Evolutionary conservation across 1,284 basidiomycete species (phyloP), one percentile per base, ranked within the genome.

Genomic region (Microbotryomycetes sp.): DNA sequence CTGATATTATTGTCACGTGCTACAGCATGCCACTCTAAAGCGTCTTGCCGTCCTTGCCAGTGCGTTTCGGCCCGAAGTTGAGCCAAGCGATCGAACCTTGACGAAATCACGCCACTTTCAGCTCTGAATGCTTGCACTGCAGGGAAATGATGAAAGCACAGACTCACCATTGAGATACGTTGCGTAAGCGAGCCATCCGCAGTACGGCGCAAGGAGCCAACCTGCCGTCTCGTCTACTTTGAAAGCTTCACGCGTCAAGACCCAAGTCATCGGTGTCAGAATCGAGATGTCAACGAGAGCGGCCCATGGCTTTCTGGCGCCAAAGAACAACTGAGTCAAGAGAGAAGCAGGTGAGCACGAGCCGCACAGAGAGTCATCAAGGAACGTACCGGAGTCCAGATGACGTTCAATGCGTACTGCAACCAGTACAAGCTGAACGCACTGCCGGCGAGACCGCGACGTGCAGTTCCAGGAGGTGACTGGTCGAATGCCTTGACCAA

Each of bases 391-490:
- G 87, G 85, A 23, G 82, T 82, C 87, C 87, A 89, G 28, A 81
- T 65, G 57, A 82, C 75, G 76, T 88, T 89, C 49, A 88, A 74
- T 0, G 77, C 83, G 45, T 89, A 78, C 72, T 88, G 86, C 5
- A 77, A 78, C 75, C 85, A 89, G 77, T 89, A 88, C 48, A 89
- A 76, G 31, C 78, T 77, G 45, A 89, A 74, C 2, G 83, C 84
- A 45, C 78, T 72, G 46, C 78, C 75, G 45, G 85, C 79, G 7
- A 57, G 56, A 6, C 45, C 29, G 27, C 59, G 56, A 60, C 78
- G 74, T 27, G 77, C 74, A 54, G 82, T 82, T 59, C 63, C 69
- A 15, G 56, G 45, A 3, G 51, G 68, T 5, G 81, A 75, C 3
- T 66, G 70, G 70, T 87, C 85, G 63, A 85, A 77, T 1, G 81